Conservation (phyloP, 1,284 basidiomycete species). For the Phylloboletellus chloephorus region DNA sequence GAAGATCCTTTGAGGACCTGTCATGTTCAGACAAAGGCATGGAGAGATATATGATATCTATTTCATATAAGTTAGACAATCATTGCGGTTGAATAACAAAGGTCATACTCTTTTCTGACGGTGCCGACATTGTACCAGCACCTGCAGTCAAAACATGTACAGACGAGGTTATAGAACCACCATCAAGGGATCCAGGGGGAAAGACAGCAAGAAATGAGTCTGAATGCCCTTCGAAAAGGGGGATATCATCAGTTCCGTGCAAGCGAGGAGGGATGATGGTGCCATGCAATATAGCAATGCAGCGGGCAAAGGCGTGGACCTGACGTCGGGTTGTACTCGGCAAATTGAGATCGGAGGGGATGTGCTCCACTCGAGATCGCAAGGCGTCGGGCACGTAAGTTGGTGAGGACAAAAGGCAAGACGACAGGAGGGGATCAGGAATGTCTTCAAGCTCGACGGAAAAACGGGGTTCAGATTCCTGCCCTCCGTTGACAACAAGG, state of each 20-base stretch:
- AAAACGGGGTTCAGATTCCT: slow-evolving; percentile 31
- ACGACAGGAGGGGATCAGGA: slow-evolving; percentile 44
- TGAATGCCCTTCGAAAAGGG: slow-evolving; percentile 20
- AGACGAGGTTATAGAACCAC: slow-evolving; percentile 44
- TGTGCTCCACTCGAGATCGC: slow-evolving; percentile 16
- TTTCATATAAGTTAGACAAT: slow-evolving; percentile 3
- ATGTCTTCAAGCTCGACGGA: slow-evolving; percentile 58
- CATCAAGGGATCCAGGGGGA: slow-evolving; percentile 59
- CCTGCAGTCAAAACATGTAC: slow-evolving; percentile 77
- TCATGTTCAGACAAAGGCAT: slow-evolving; percentile 38
- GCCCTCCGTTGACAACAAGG: slow-evolving; percentile 30
- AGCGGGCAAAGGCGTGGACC: slow-evolving; percentile 45
- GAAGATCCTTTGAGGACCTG: slow-evolving; percentile 40
- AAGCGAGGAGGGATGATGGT: slow-evolving; percentile 29
- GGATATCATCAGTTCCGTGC: slow-evolving; percentile 20
- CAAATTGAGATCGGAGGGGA: neutral
- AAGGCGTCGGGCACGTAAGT: slow-evolving; percentile 33
- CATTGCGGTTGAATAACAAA: neutral
- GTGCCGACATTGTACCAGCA: slow-evolving; percentile 80
- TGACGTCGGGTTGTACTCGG: slow-evolving; percentile 9
- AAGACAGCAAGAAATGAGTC: slow-evolving; percentile 67
- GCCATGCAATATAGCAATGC: slow-evolving; percentile 64
- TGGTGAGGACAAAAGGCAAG: slow-evolving; percentile 42
- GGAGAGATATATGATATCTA: slow-evolving; percentile 61
- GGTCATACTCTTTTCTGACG: slow-evolving; percentile 72